Percentiles rank a stretch among this genome's conserved stretches.
phyloP scores from a whole-genome alignment of 2,329 filamentous ascomycete species.

The Phialocephala sp. region DNA sequence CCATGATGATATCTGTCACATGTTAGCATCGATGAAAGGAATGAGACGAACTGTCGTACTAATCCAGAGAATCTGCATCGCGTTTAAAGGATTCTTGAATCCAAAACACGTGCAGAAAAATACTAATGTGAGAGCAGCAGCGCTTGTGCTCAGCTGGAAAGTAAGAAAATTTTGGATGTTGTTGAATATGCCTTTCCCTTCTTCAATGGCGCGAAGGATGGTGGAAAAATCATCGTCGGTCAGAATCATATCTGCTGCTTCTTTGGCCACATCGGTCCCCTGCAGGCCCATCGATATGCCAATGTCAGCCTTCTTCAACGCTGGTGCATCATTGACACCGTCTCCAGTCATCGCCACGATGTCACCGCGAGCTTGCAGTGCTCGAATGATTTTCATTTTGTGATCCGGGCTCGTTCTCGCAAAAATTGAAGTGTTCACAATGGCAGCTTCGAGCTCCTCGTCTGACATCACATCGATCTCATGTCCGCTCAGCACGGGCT shows the following conservation, averaged over 20 bases:
- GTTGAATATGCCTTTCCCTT: constrained; percentile 99
- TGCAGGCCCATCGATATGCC: constrained; percentile 96
- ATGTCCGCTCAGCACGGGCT: constrained; percentile 81
- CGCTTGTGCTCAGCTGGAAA: constrained; percentile 96
- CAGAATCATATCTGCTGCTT: constrained; percentile 91
- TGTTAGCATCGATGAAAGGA: constrained; percentile 23
- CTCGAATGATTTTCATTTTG: constrained; percentile 95
- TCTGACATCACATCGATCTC: constrained; percentile 94
- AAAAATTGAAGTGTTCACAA: constrained; percentile 90
- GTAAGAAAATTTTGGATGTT: constrained; percentile 99
- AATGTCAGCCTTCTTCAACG: constrained; percentile 96
- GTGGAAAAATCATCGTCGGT: constrained; percentile 90
- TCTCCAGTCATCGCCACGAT: constrained; percentile 99
- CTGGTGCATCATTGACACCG: constrained; percentile 96
- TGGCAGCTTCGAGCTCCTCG: constrained; percentile 80
- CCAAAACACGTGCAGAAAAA: constrained; percentile 91
- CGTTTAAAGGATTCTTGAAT: constrained; percentile 94
- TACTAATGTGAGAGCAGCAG: constrained; percentile 88
- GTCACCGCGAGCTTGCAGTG: constrained; percentile 89
- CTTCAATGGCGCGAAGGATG: constrained; percentile 93
- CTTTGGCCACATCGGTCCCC: constrained; percentile 96
- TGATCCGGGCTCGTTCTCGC: constrained; percentile 96
- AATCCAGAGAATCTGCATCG: constrained; percentile 99
- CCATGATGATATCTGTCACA: constrained; percentile 92
- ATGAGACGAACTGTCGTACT: constrained; percentile 64